Percentiles rank a stretch among this genome's conserved stretches.
Evolutionary conservation across 1,284 basidiomycete species (phyloP).

Genomic region (Ganoderma boninense): DNA sequence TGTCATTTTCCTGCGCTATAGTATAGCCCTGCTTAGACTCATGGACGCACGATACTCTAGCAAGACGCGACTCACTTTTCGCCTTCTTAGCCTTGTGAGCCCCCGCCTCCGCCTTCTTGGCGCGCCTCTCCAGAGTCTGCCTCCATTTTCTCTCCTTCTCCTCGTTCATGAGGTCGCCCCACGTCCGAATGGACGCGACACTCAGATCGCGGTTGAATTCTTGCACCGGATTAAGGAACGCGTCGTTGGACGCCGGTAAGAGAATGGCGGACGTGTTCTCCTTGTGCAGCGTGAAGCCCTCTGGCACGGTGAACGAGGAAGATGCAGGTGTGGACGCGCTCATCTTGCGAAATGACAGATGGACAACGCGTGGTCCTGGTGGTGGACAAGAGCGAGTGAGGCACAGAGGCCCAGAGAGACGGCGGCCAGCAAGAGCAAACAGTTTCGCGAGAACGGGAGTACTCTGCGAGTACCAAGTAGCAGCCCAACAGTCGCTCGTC

Average conservation of each 20-base stretch:
- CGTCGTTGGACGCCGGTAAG: conserved; percentile 77
- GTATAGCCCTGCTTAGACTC: conserved; percentile 4
- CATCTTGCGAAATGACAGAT: conserved; percentile 29
- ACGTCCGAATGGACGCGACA: conserved; percentile 88
- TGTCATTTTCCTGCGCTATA: conserved; percentile 24
- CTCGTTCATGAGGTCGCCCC: conserved; percentile 81
- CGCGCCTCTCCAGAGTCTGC: conserved; percentile 49
- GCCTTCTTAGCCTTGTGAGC: conserved; percentile 39
- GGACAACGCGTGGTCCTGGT: not conserved
- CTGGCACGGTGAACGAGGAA: conserved; percentile 60
- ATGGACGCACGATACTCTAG: not conserved
- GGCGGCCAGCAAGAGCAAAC: conserved; percentile 21
- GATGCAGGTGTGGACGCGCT: conserved; percentile 21
- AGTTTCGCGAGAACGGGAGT: conserved; percentile 21
- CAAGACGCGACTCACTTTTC: conserved; percentile 38
- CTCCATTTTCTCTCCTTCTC: conserved; percentile 72
- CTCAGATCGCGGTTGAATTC: conserved; percentile 98
- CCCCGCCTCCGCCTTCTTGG: conserved; percentile 41
- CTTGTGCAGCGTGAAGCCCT: conserved; percentile 82
- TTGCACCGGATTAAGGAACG: conserved; percentile 97
- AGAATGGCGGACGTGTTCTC: conserved; percentile 90
- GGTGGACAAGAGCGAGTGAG: conserved; percentile 14
- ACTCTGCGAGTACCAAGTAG: not conserved
- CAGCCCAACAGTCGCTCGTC: not conserved
- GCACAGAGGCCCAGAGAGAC: conserved; percentile 26